Base-by-base conservation (phyloP, 495 filamentous ascomycete species). In the Penicillium parvum region DNA sequence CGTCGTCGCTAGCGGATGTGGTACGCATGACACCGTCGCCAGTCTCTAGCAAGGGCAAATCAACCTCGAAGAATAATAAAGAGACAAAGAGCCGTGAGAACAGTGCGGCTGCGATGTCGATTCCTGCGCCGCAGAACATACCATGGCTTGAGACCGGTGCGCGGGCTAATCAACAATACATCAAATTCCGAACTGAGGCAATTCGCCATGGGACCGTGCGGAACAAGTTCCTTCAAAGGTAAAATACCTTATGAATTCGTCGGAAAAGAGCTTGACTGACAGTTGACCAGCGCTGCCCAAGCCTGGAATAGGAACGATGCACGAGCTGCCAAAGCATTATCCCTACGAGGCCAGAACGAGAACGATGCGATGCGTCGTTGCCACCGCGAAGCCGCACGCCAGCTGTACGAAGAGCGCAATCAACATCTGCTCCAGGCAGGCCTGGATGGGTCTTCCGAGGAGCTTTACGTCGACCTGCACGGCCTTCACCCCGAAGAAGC, bases 261-360 rank as follows among this genome's bases (percentile, higher is more conserved):
- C 7, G 16, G 32, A 35, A 35, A 37, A 14, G 33, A 12, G 9
- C 20, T 43, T 62, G 41, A 55, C 58, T 52, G 21, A 56, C 41
- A 19, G 12, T 33, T 17, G 20, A 18, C 22, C 22, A 95, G 90
- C 58, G 94, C 94, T 38, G 91, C 92, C n/a, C 90, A 96, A 73
- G 94, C 94, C n/a, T 99, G 94, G 94, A 96, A 97, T 60, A 86
- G 94, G 36, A 96, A 94, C 57, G 94, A 99, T 62, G 90, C 94
- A 16, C 83, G 94, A 49, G 90, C 92, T 11, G 94, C 94, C 20
- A 97, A 97, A 67, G 92, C 92, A 27, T 73, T 96, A 36, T 92
- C 86, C 47, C 77, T 96, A 33, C 85, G 95, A 10, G 94, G 94
- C 18, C 94, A 97, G 61, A 89, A 83, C 32, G 94, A 97, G 68